phyloP scores from a whole-genome alignment of 345 rosid species.

The Eucalyptus regnans region DNA sequence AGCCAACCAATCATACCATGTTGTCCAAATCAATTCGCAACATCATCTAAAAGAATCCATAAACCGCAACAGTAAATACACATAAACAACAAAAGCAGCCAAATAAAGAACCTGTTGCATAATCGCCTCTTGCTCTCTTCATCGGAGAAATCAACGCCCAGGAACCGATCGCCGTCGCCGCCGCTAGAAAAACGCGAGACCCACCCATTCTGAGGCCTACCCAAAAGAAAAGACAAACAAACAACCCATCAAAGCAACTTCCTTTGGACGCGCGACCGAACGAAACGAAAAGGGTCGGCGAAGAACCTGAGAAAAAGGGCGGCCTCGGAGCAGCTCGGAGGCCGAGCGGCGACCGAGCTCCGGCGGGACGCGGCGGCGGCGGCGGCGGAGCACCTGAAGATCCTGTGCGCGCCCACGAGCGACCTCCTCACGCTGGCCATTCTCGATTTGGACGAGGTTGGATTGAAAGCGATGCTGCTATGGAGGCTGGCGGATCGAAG shows the following conservation, averaged over 20 bases:
- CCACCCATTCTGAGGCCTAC: constrained; percentile 32
- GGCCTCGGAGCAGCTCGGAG: not conserved
- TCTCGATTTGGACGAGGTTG: not conserved
- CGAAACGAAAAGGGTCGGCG: not conserved
- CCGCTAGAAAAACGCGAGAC: constrained; percentile 24
- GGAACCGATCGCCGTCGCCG: constrained; percentile 2
- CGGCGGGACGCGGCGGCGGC: constrained; percentile 8
- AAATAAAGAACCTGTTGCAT: constrained; percentile 42
- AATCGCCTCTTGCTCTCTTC: constrained; percentile 69
- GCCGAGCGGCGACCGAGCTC: not conserved
- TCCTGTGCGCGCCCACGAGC: constrained; percentile 19
- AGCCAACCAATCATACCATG: not conserved
- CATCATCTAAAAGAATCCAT: not conserved
- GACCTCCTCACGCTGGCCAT: constrained; percentile 49
- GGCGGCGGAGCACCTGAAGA: constrained; percentile 13
- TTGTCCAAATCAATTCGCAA: not conserved
- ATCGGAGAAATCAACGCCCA: constrained; percentile 46
- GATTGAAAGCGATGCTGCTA: not conserved
- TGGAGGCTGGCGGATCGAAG: not conserved
- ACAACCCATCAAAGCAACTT: not conserved
- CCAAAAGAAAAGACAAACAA: not conserved
- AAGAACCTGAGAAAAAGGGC: constrained; percentile 5
- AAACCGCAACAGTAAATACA: not conserved
- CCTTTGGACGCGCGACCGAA: not conserved
- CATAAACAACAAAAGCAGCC: not conserved